Base-by-base conservation (phyloP, 1,139 yeast genomes). In the Zygoascus hellenicus region DNA sequence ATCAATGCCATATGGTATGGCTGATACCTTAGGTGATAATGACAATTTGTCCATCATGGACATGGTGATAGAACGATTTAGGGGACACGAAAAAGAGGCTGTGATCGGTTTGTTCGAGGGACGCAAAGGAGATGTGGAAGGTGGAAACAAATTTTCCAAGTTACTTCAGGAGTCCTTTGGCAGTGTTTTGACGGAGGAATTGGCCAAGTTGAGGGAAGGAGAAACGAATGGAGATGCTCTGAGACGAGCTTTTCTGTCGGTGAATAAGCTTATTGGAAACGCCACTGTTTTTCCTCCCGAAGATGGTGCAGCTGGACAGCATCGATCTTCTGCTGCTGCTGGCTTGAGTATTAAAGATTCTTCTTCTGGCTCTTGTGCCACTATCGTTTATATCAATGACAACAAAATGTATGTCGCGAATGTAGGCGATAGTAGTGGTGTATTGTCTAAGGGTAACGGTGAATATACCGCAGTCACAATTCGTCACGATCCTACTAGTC, bases 41-140 rank as follows among this genome's bases (percentile, higher is more conserved):
- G 81, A 81, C 34, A 73, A 74, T 51, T 77, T 92, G 9, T 77
- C 90, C 0, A 78, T 83, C 9, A 76, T 95, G 58, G 99, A 92
- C 67, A 78, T 88, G 44, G 90, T 94, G 40, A 76, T 86, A 54
- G 97, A 89, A 58, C 81, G 87, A 57, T 88, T 90, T 65, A 75
- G 96, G 54, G 96, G 96, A 13, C 82, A 82, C 50, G 86, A 86
- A 29, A 74, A 74, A 48, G 81, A 77, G 63, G 78, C 83, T 14
- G 73, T 92, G 47, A 71, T 92, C 51, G 89, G 96, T 48, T 68
- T 92, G 43, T 88, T 88, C 65, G 98, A 94, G 63, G 97, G 98
- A 39, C 80, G 84, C 50, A 75, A 76, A 51, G 83, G 82, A 17
- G 48, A 46, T 37, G 53, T 51, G 10, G 58, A 65, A 2, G 60